Conservation (phyloP, 805 yeast genomes). For the Candida palmyrensis region DNA sequence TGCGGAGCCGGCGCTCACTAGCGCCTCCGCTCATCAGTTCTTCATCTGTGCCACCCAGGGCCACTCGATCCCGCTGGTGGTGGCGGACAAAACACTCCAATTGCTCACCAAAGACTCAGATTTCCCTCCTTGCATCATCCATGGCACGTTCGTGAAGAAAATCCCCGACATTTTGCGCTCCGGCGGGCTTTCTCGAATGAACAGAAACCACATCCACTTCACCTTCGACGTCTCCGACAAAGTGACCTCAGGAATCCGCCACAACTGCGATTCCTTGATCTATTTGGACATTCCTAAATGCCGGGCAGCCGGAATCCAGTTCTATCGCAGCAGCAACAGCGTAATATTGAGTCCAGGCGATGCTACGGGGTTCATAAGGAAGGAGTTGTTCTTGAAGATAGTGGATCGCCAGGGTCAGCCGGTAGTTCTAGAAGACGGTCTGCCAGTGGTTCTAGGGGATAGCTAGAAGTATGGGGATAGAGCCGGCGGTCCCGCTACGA, state of each 20-base stretch:
- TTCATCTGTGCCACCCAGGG: slow-evolving; percentile 90
- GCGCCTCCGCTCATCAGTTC: too few relatives aligned
- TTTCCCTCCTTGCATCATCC: slow-evolving; percentile 57
- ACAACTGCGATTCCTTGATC: slow-evolving; percentile 51
- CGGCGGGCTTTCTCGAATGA: slow-evolving; percentile 64
- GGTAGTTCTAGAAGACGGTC: too few relatives aligned
- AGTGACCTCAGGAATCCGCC: slow-evolving; percentile 72
- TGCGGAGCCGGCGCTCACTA: too few relatives aligned
- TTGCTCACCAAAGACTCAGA: slow-evolving; percentile 20
- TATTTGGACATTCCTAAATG: slow-evolving; percentile 54
- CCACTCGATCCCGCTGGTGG: slow-evolving; percentile 58
- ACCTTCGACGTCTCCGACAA: slow-evolving; percentile 49
- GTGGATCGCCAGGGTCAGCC: too few relatives aligned
- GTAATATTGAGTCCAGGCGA: slow-evolving; percentile 69
- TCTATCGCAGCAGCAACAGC: slow-evolving; percentile 66
- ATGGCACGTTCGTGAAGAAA: slow-evolving; percentile 65
- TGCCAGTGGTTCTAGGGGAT: too few relatives aligned
- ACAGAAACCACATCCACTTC: slow-evolving; percentile 81
- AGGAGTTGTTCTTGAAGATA: slow-evolving; percentile 34
- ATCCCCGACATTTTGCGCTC: slow-evolving; percentile 42
- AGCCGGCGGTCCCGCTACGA: too few relatives aligned
- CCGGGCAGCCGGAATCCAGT: slow-evolving; percentile 34
- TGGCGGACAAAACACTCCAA: slow-evolving; percentile 37
- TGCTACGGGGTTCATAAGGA: slow-evolving; percentile 45
- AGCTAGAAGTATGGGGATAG: too few relatives aligned